Percentiles rank a stretch among this genome's conserved stretches.
Conservation (phyloP, 768 basidiomycete species). For the Leccinum sublutescens region DNA sequence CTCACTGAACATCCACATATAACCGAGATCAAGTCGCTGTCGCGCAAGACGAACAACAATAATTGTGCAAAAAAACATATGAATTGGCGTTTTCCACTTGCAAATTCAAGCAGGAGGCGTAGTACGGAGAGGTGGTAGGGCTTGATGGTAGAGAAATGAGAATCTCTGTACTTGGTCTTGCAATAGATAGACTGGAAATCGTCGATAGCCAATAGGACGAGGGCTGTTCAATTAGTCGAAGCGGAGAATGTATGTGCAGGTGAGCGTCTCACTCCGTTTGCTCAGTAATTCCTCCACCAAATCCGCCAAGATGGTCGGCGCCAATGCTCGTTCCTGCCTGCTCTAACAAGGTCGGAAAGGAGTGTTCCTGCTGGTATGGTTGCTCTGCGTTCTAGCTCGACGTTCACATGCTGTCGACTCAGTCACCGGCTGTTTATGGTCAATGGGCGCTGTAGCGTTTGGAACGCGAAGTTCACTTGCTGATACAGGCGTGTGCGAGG, state of each 20-base stretch:
- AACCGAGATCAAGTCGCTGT: no score
- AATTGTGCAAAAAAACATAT: constrained; percentile 40
- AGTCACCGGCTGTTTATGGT: constrained; percentile 48
- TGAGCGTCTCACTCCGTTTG: constrained; percentile 58
- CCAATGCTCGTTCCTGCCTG: constrained; percentile 50
- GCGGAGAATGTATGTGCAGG: neutral
- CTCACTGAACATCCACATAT: no score
- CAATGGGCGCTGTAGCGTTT: constrained; percentile 60
- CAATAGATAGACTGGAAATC: constrained; percentile 83
- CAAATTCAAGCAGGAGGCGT: constrained; percentile 72
- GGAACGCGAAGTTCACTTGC: constrained; percentile 63
- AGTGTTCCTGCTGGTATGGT: constrained; percentile 47
- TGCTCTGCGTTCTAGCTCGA: constrained; percentile 47
- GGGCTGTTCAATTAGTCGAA: constrained; percentile 43
- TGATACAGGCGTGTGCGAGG: constrained; percentile 14
- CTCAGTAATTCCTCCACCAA: constrained; percentile 56
- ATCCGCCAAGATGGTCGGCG: constrained; percentile 55
- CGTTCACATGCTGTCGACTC: constrained; percentile 44
- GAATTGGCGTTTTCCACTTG: constrained; percentile 65
- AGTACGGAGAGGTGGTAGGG: constrained; percentile 80
- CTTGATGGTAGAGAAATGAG: constrained; percentile 64
- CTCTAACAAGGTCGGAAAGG: constrained; percentile 53
- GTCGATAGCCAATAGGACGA: constrained; percentile 82
- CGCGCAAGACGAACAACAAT: no score
- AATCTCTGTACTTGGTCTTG: constrained; percentile 70